Evolutionary conservation across 306 rosid genomes (phyloP).

Genomic region (Cicer judaicum): DNA sequence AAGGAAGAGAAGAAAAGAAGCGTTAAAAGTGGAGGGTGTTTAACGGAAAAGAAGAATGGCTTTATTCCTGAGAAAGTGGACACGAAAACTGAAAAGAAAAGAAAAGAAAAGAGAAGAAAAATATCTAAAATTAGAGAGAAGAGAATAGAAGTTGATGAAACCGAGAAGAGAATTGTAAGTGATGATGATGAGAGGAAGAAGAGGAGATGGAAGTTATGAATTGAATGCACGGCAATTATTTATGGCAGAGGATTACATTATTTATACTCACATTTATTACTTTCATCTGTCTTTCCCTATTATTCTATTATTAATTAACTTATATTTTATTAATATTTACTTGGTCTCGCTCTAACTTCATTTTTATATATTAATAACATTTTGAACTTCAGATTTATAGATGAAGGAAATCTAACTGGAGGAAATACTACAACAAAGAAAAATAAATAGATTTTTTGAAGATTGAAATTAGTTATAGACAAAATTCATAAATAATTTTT

Average conservation of each 20-base stretch:
- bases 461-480: no score
- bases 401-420: no score
- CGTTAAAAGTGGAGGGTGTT: conserved; percentile 31
- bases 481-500: no score
- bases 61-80: conserved; percentile 45
- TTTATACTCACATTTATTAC: conserved; percentile 50
- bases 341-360: no score
- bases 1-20: background rate
- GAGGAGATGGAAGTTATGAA: background rate
- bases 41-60: conserved; percentile 20
- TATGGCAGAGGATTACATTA: conserved; percentile 43
- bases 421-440: no score
- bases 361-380: no score
- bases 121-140: background rate
- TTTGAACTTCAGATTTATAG: no score
- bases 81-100: conserved; percentile 8
- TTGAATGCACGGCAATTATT: conserved; percentile 21
- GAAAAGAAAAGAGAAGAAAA: no score
- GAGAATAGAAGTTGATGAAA: background rate
- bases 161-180: background rate
- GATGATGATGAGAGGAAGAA: background rate
- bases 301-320: background rate
- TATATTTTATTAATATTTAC: no score
- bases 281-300: conserved; percentile 48
- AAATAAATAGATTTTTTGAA: no score